Percentiles rank a stretch among this genome's conserved stretches.
Evolutionary conservation across 768 basidiomycete species (phyloP).

Genomic region (Daedalea quercina): DNA sequence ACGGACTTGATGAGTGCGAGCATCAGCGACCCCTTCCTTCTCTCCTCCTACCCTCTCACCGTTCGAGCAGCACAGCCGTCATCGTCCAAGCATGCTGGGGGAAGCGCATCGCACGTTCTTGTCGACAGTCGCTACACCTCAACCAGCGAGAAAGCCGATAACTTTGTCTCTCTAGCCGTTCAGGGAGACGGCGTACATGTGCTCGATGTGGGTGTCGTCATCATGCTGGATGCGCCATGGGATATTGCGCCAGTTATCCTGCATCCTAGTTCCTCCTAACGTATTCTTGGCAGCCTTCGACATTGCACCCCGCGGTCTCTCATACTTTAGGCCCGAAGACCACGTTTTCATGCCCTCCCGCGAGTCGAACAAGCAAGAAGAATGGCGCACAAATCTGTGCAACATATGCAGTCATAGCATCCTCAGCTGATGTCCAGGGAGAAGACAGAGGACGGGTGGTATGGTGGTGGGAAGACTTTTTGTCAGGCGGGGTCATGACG

Average conservation of each 20-base stretch:
- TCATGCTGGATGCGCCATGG: not conserved
- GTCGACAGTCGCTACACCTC: conserved; percentile 29
- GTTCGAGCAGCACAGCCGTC: conserved; percentile 11
- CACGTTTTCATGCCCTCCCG: conserved; percentile 51
- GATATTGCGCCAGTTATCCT: no score
- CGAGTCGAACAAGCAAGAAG: conserved; percentile 33
- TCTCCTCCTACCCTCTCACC: conserved; percentile 30
- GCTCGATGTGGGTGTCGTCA: conserved; percentile 47
- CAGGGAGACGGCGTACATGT: conserved; percentile 75
- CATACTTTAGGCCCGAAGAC: conserved; percentile 66
- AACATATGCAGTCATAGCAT: conserved; percentile 50
- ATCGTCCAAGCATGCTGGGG: conserved; percentile 2
- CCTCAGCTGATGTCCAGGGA: conserved; percentile 36
- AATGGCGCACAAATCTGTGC: conserved; percentile 31
- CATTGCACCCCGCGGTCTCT: conserved; percentile 59
- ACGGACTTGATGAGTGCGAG: conserved; percentile 22
- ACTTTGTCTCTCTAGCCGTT: conserved; percentile 58
- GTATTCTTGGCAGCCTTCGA: conserved; percentile 41
- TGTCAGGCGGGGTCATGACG: conserved; percentile 19
- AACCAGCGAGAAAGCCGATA: conserved; percentile 31
- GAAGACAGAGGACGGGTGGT: conserved; percentile 43
- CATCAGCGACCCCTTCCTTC: conserved; percentile 34
- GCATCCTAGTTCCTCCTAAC: not conserved
- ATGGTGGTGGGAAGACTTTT: conserved; percentile 55
- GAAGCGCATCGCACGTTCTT: conserved; percentile 23